Base-by-base conservation (phyloP, 2,329 filamentous ascomycete species). In the Helotiales sp. region DNA sequence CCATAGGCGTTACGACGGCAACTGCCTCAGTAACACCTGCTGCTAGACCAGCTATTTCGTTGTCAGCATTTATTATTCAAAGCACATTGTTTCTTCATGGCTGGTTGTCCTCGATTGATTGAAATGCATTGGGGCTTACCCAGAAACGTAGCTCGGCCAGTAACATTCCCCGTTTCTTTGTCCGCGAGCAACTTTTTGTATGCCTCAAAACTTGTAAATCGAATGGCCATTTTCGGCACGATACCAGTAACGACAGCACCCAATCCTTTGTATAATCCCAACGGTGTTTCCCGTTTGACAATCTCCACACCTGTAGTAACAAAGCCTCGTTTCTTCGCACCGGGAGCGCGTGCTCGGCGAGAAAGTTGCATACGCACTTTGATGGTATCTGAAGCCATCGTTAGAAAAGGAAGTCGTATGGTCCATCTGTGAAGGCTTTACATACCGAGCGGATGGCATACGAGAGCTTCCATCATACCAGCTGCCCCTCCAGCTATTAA, bases 331-430 rank as follows among this genome's bases (percentile, higher is more conserved):
- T 91, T 89, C 75, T 94, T 93, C 45, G 82, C 88, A 69, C 96
- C 96, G 65, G 93, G 93, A 68, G 89, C 87, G 73, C 91, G 87
- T 59, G 92, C 93, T 79, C 96, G 89, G 73, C 91, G 87, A 64
- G 96, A 98, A 68, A 99, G 90, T 83, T 99, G 96, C 96, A 99
- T 99, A 75, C 96, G 93, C 70, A 99, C 96, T 87, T 99, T 97
- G 84, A 98, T 97, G 68, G 94, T 97, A 81, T 97, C 93, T 92
- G 26, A 32, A 6, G 15, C 40, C 32, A 22, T 37, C 43, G 34
- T 37, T 66, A 50, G 52, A 43, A 37, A 34, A 8, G 3, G 30
- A 26, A 17, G 32, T 22, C 15, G 28, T 26, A 24, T 4, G 17
- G 7, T 30, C 52, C 24, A 24, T n/a, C 5, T 63, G 15, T 10